Evolutionary conservation across 1,284 basidiomycete genomes (phyloP), one percentile per base, ranked within the genome.

Genomic region (Leccinum fallax): DNA sequence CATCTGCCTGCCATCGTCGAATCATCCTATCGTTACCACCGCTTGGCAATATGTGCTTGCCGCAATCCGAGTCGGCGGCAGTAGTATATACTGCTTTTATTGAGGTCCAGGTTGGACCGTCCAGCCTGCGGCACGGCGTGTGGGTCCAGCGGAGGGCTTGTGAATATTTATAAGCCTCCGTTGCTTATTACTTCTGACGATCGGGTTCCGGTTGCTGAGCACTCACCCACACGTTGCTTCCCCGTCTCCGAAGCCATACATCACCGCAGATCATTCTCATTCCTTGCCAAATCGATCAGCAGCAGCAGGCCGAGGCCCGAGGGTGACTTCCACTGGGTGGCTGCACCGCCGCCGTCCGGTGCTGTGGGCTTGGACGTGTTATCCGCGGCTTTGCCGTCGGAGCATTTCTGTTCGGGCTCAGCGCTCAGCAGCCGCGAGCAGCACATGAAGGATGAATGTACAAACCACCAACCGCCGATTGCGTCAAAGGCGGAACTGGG

Each of bases 241-340:
- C 30, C 67, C 71, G 59, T 74, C 71, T 59, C 64, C 70, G 65
- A 72, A 67, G 57, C 57, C 74, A 51, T 67, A 61, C 54, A 63
- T 63, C 59, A 55, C 73, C 68, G 66, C 72, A 64, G 73, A 73
- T 73, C 73, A 71, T 66, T 46, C 19, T 46, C 43, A 46, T 46
- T 21, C 43, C 5, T 36, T 71, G 43, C 30, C 60, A 70, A 26
- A 58, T 70, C 58, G 61, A 74, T 61, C 69, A 68, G 13, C 72
- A 62, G 26, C 49, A 51, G 21, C 49, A 24, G 13, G 49, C 26
- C 26, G 26, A 26, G 26, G 26, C 26, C 62, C 59, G 67, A 74
- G 26, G 61, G 61, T 32, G 67, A 71, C 61, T 66, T 67, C 40
- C 71, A 74, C 56, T 71, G 69, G 69, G 30, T 55, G 2, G 57